These are phyloP conservation scores for Saksenaea vasiformis DNA, from an alignment of 371 early-diverging fungal species.

Conservation along the genomic window DNA sequence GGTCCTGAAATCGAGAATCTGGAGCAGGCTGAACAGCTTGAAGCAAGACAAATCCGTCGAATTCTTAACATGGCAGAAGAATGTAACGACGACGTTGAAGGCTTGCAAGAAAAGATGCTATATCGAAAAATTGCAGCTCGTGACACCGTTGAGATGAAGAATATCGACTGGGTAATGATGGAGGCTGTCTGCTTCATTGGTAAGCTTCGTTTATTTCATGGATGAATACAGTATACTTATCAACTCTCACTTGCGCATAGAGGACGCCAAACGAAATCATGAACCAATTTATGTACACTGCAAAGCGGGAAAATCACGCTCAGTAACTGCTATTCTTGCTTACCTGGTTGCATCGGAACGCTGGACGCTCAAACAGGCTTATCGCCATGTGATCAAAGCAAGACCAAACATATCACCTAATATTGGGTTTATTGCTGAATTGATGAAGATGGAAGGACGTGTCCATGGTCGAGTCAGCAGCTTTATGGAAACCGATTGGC, in stretches of 20 bases:
- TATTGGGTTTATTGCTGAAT: constrained; percentile 81
- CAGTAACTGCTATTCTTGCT: constrained; percentile 77
- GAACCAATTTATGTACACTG: constrained; percentile 82
- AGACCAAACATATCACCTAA: constrained; percentile 82
- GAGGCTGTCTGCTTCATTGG: constrained; percentile 64
- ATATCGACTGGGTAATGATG: constrained; percentile 59
- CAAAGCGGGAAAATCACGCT: constrained; percentile 84
- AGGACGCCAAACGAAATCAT: constrained; percentile 46
- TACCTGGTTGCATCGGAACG: constrained; percentile 68
- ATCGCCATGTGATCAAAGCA: constrained; percentile 68
- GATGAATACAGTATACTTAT: not conserved
- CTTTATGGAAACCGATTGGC: constrained; percentile 48
- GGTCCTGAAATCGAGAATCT: constrained; percentile 61
- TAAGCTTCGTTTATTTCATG: constrained; percentile 26
- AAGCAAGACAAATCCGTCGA: constrained; percentile 47
- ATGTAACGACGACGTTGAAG: constrained; percentile 53
- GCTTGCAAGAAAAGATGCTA: constrained; percentile 23
- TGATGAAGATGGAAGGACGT: constrained; percentile 73
- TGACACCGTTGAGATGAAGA: constrained; percentile 66
- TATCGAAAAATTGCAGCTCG: constrained; percentile 63
- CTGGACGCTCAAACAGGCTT: constrained; percentile 75
- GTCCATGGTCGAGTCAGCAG: constrained; percentile 57
- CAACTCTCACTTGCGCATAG: constrained; percentile 17
- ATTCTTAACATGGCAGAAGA: constrained; percentile 69
- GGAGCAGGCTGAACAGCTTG: constrained; percentile 52